These are phyloP conservation scores for Coniochaeta ligniaria DNA, from an alignment of 2,329 filamentous ascomycete genomes.

Conservation along the genomic window DNA sequence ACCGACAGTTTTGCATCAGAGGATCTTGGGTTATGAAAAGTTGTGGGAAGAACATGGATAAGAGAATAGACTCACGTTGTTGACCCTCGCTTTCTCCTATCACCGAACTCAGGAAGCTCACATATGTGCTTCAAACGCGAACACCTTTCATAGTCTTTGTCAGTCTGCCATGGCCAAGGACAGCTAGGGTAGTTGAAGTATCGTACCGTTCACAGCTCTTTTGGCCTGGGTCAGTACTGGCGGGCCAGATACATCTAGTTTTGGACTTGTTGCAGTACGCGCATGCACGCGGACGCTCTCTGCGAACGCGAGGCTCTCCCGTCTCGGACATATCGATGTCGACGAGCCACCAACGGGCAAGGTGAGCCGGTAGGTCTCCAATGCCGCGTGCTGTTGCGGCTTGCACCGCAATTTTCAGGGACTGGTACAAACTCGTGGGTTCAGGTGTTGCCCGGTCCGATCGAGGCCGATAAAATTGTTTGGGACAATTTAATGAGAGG, in stretches of 20 bases:
- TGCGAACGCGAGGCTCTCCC: not conserved
- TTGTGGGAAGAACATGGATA: not conserved
- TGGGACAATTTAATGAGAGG: no score
- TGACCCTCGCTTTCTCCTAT: constrained; percentile 25
- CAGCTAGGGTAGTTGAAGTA: not conserved
- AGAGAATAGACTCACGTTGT: constrained; percentile 20
- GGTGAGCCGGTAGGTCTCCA: not conserved
- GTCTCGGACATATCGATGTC: not conserved
- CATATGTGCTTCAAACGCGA: constrained; percentile 25
- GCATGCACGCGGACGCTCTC: constrained; percentile 20
- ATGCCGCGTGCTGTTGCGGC: no score
- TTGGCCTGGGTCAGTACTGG: constrained; percentile 4
- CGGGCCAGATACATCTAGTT: constrained; percentile 27
- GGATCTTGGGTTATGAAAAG: no score
- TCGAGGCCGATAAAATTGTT: no score
- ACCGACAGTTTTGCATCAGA: no score
- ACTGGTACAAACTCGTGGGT: no score
- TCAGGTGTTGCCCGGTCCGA: no score
- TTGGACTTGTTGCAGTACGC: constrained; percentile 25
- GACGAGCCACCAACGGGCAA: not conserved
- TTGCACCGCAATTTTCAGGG: no score
- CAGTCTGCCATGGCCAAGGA: not conserved
- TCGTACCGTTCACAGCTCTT: constrained; percentile 4
- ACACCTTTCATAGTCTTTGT: constrained; percentile 17
- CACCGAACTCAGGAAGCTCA: constrained; percentile 23